Conservation (phyloP, 129 eudicot genomes). For the Mikania micrantha region DNA sequence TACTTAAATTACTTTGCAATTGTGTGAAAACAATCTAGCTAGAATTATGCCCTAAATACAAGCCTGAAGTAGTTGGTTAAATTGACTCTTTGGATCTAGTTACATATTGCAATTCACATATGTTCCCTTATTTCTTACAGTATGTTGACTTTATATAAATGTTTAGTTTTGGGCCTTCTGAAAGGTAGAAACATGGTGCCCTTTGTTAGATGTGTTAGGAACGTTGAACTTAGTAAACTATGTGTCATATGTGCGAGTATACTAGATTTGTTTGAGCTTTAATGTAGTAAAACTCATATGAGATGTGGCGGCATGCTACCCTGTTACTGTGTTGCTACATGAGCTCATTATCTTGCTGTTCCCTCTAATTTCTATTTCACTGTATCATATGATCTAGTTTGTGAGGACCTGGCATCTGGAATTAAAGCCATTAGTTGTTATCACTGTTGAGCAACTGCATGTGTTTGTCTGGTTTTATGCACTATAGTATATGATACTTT, state of each 20-base stretch:
- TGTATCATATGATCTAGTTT: background rate
- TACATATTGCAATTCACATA: background rate
- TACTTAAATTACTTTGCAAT: background rate
- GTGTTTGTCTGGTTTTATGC: background rate
- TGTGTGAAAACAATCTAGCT: constrained; percentile 7
- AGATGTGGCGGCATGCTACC: too few species aligned
- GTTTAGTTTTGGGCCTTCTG: background rate
- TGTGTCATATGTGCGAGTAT: background rate
- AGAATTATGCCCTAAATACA: constrained; percentile 6
- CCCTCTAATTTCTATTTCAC: background rate
- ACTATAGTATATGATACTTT: background rate
- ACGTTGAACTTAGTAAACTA: background rate
- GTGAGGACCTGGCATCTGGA: background rate
- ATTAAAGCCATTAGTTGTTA: background rate
- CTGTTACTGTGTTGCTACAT: background rate
- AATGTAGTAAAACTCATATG: too few species aligned
- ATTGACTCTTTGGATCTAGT: constrained; percentile 8
- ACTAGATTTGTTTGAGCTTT: too few species aligned
- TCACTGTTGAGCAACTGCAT: background rate
- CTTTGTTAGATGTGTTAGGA: constrained; percentile 2
- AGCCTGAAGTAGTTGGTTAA: background rate
- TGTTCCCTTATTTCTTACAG: background rate
- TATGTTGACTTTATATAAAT: background rate
- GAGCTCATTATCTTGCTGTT: background rate
- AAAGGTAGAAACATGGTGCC: background rate